Percentiles rank a stretch among this genome's conserved stretches.
Conservation (phyloP, 2,329 filamentous ascomycete species). For the Claviceps capensis region DNA sequence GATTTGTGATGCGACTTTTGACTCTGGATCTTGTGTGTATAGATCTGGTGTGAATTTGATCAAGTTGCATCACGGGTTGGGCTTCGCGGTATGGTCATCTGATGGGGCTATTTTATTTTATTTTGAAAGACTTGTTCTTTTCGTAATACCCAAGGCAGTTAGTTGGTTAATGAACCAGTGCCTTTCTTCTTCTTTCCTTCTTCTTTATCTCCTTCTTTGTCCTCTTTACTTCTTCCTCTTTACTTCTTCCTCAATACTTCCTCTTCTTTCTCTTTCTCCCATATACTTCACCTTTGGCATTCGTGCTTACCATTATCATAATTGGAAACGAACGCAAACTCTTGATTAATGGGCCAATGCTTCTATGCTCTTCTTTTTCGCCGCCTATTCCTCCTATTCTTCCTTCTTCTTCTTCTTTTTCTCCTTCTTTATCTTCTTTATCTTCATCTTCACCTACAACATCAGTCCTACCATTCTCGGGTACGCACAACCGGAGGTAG, state of each 20-base stretch:
- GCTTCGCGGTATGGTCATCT: neutral
- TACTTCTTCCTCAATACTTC: neutral
- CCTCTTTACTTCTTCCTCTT: neutral
- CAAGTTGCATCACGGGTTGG: neutral
- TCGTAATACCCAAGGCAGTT: neutral
- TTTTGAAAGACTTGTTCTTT: too few relatives aligned
- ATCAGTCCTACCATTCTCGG: too few relatives aligned
- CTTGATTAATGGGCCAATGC: neutral
- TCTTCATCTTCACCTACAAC: too few relatives aligned
- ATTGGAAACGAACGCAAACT: neutral
- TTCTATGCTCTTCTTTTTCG: neutral
- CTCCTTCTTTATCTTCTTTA: neutral
- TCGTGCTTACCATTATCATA: too few relatives aligned
- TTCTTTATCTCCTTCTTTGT: neutral
- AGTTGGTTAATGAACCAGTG: neutral
- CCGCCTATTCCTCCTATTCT: neutral
- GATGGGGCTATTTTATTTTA: too few relatives aligned
- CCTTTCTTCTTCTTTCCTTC: neutral
- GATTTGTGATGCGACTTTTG: neutral
- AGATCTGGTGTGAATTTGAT: neutral
- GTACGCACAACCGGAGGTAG: too few relatives aligned
- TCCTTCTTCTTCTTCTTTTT: neutral
- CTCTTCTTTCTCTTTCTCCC: neutral
- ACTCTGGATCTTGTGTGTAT: neutral
- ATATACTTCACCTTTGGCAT: neutral